Evolutionary conservation across 2,329 filamentous ascomycete genomes (phyloP).

Genomic region (Ascosphaera acerosa): DNA sequence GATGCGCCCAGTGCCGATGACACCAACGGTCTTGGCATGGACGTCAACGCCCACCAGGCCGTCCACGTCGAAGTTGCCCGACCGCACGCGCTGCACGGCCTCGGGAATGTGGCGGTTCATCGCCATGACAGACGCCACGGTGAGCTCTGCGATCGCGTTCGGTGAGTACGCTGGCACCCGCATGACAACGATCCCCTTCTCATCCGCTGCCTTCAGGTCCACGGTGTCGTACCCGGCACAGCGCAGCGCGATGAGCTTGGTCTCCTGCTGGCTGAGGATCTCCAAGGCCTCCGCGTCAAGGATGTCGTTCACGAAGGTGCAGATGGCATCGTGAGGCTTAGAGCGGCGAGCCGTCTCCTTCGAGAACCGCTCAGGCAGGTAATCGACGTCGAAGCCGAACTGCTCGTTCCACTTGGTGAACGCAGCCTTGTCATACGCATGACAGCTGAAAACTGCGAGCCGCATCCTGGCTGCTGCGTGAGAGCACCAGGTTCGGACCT

Average conservation of each 20-base stretch:
- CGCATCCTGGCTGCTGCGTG: conserved; percentile 23
- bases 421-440: conserved; percentile 35
- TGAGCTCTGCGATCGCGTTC: conserved; percentile 44
- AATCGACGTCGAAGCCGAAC: conserved; percentile 24
- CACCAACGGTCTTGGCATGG: conserved; percentile 37
- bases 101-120: conserved; percentile 42
- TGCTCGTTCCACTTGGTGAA: conserved; percentile 20
- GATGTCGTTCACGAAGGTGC: conserved; percentile 42
- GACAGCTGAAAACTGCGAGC: conserved; percentile 38
- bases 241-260: conserved; percentile 35
- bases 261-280: conserved; percentile 24
- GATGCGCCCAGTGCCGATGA: conserved; percentile 40
- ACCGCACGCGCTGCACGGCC: conserved; percentile 40
- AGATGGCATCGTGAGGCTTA: conserved; percentile 29
- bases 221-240: conserved; percentile 46
- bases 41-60: conserved; percentile 33
- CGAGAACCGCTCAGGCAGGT: conserved; percentile 32
- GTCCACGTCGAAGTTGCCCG: conserved; percentile 41
- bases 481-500: too few species aligned
- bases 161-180: conserved; percentile 44
- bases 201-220: conserved; percentile 30
- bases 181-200: conserved; percentile 33
- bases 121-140: conserved; percentile 40
- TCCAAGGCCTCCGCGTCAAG: conserved; percentile 27
- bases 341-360: conserved; percentile 31